phyloP scores from a whole-genome alignment of 495 filamentous ascomycete genomes.

The Wilcoxina mikolae region DNA sequence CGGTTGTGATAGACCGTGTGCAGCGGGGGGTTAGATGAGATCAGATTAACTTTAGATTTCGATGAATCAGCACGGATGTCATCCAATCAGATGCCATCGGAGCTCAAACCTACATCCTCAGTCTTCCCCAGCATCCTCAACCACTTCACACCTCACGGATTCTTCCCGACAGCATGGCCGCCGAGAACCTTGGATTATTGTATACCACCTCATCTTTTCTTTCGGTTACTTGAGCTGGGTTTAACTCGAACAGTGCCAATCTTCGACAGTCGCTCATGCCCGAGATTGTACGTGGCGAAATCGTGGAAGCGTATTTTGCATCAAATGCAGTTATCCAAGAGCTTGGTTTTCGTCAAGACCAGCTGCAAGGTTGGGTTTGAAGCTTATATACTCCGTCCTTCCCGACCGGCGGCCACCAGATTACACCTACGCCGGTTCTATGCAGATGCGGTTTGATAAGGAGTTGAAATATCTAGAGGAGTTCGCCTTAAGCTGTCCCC shows the following conservation, averaged over 20 bases:
- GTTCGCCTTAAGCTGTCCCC: not conserved
- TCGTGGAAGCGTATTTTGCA: not conserved
- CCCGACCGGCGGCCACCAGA: not conserved
- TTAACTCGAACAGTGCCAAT: not conserved
- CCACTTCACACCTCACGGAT: not conserved
- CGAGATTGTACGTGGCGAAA: not conserved
- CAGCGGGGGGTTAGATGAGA: not conserved
- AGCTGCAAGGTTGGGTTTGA: not conserved
- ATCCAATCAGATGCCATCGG: too few relatives aligned
- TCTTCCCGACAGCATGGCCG: not conserved
- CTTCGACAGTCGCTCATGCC: not conserved
- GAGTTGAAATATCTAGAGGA: not conserved
- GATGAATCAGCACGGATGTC: not conserved
- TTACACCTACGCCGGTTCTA: not conserved
- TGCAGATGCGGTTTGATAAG: not conserved
- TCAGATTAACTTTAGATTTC: not conserved
- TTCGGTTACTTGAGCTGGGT: not conserved
- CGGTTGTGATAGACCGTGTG: not conserved
- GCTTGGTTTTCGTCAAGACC: not conserved
- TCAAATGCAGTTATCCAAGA: not conserved
- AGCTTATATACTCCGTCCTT: not conserved
- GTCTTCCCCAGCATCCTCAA: not conserved
- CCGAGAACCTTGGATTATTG: not conserved
- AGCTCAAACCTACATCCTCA: too few relatives aligned
- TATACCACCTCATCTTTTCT: not conserved